phyloP scores from a whole-genome alignment of 768 basidiomycete species.

The Polyporus arcularius region DNA sequence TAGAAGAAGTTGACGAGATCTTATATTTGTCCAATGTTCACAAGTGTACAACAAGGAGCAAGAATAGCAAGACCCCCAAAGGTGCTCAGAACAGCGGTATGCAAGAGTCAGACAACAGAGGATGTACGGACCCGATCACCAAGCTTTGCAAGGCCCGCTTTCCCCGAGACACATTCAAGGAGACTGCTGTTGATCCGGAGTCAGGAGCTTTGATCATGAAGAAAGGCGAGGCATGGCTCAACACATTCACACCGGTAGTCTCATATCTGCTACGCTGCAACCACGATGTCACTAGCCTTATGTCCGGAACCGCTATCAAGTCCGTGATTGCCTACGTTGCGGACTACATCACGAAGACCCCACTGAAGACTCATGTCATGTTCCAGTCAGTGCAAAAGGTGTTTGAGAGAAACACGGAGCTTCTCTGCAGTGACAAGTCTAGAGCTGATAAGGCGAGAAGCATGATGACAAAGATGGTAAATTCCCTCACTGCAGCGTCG shows the following conservation, averaged over 20 bases:
- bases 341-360: not conserved
- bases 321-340: not conserved
- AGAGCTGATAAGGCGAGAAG: not conserved
- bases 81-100: not conserved
- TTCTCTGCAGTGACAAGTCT: not conserved
- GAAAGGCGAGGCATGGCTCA: slow-evolving; percentile 3
- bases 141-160: not conserved
- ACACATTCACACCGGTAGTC: not conserved
- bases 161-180: not conserved
- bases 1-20: not conserved
- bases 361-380: not conserved
- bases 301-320: not conserved
- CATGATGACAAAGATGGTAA: slow-evolving; percentile 5
- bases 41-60: not conserved
- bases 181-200: not conserved
- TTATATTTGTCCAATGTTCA: not conserved
- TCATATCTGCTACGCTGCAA: not conserved
- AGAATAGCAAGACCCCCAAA: not conserved
- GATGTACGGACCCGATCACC: not conserved
- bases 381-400: slow-evolving; percentile 2
- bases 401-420: not conserved
- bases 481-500: not conserved
- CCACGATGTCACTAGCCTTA: not conserved
- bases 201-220: not conserved
- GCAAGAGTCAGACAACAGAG: not conserved